A percentile compares a stretch with the other conserved stretches of the same genome.
Conservation (phyloP, 2,329 filamentous ascomycete genomes). For the Apiospora malaysiana region DNA sequence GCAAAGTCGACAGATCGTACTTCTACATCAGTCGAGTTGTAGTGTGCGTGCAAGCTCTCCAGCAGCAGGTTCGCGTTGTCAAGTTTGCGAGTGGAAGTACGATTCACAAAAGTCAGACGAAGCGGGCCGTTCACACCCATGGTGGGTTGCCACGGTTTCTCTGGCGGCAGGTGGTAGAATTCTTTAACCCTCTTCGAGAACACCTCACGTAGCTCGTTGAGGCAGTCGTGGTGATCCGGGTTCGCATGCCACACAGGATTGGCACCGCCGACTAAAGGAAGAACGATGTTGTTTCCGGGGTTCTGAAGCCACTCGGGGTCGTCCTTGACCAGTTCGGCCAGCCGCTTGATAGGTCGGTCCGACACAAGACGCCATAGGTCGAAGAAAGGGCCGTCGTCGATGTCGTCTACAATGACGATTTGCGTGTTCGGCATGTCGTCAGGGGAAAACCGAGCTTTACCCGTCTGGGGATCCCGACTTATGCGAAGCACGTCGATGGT, state of each 20-base stretch:
- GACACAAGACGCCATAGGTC: constrained; percentile 35
- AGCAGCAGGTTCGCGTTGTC: neutral
- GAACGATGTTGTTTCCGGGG: constrained; percentile 30
- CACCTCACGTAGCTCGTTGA: neutral
- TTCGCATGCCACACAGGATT: constrained; percentile 40
- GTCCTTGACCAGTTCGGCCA: constrained; percentile 23
- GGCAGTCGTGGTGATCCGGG: constrained; percentile 34
- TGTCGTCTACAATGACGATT: constrained; percentile 35
- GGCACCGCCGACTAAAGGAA: constrained; percentile 36
- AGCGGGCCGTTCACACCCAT: neutral
- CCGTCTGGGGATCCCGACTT: constrained; percentile 22
- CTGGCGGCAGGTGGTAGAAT: constrained; percentile 12
- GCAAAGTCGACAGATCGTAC: constrained; percentile 43
- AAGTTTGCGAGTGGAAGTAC: neutral
- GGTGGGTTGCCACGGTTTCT: neutral
- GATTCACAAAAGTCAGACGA: constrained; percentile 11
- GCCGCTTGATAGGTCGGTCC: constrained; percentile 24
- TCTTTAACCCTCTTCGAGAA: constrained; percentile 13
- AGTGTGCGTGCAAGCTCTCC: too few relatives aligned
- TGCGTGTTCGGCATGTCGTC: constrained; percentile 29
- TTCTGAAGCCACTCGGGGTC: neutral
- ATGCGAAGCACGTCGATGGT: constrained; percentile 38
- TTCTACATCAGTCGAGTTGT: neutral
- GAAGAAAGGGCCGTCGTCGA: constrained; percentile 34
- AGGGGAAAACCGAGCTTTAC: constrained; percentile 19